Conservation (phyloP, 108 stramenopile genomes). For the Cyclostephanos tholiformis region DNA sequence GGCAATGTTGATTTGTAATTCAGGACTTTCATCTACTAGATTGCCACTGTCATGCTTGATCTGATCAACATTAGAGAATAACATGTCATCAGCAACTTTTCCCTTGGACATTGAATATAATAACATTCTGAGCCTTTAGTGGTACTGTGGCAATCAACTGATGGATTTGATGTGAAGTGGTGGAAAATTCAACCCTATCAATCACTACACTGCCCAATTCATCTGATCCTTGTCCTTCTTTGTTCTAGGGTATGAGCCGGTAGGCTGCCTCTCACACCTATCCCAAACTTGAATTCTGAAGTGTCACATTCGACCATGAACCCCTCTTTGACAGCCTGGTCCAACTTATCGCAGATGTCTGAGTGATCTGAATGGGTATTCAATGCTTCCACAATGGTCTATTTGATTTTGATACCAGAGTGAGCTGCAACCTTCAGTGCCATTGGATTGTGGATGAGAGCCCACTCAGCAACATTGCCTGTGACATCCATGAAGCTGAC, state of each 20-base stretch:
- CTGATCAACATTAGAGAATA: conserved; percentile 1
- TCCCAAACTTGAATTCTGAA: too few species aligned
- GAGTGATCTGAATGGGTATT: background rate
- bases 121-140: too few species aligned
- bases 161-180: too few species aligned
- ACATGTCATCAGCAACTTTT: conserved; percentile 2
- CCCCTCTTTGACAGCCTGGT: too few species aligned
- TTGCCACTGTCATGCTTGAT: too few species aligned
- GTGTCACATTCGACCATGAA: too few species aligned
- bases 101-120: too few species aligned
- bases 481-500: too few species aligned
- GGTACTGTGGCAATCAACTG: too few species aligned
- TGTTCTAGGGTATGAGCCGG: background rate
- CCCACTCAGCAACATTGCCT: conserved; percentile 24
- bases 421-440: background rate
- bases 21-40: conserved; percentile 13
- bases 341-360: conserved; percentile 2
- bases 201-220: conserved; percentile 8
- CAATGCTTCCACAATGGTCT: background rate
- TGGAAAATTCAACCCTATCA: conserved; percentile 9
- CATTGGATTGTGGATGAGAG: background rate
- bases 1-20: too few species aligned
- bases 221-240: background rate
- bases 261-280: conserved; percentile 19
- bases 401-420: conserved; percentile 9